Evolutionary conservation across 441 rosid species (phyloP).

Genomic region (Adansonia gregorii): DNA sequence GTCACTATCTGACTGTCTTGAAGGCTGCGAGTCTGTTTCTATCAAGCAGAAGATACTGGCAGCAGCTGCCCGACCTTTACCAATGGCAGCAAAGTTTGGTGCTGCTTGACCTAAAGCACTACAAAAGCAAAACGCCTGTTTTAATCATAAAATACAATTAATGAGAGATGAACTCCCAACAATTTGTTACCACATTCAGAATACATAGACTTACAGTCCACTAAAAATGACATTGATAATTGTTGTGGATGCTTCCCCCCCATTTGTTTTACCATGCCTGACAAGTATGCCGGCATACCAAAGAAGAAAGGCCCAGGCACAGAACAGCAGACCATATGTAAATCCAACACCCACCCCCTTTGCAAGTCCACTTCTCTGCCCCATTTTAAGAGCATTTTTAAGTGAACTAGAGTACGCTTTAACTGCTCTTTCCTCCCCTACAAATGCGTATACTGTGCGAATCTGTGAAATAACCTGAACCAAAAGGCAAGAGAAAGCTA

Average conservation of each 20-base stretch:
- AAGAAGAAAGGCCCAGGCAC: constrained; percentile 76
- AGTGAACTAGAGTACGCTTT: constrained; percentile 60
- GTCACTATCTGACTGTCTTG: constrained; percentile 40
- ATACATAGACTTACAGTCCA: constrained; percentile 65
- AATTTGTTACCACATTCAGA: background rate
- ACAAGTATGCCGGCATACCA: constrained; percentile 85
- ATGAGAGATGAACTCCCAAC: background rate
- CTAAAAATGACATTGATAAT: constrained; percentile 79
- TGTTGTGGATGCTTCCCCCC: constrained; percentile 84
- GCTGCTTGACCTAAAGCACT: constrained; percentile 86
- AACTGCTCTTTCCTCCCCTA: constrained; percentile 72
- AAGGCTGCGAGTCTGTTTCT: constrained; percentile 36
- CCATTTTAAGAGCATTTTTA: constrained; percentile 54
- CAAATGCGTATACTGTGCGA: constrained; percentile 75
- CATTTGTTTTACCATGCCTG: constrained; percentile 63
- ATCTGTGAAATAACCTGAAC: constrained; percentile 72
- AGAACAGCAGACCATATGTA: constrained; percentile 68
- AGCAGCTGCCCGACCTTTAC: constrained; percentile 76
- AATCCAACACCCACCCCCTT: constrained; percentile 81
- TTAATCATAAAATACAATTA: constrained; percentile 23
- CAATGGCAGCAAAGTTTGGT: constrained; percentile 75
- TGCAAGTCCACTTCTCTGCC: constrained; percentile 69
- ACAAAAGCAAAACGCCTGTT: constrained; percentile 27
- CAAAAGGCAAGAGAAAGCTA: background rate
- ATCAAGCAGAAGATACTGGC: constrained; percentile 68